These are phyloP conservation scores for Hyaloraphidium curvatum DNA, from an alignment of 192 early-diverging fungal genomes.

Conservation along the genomic window DNA sequence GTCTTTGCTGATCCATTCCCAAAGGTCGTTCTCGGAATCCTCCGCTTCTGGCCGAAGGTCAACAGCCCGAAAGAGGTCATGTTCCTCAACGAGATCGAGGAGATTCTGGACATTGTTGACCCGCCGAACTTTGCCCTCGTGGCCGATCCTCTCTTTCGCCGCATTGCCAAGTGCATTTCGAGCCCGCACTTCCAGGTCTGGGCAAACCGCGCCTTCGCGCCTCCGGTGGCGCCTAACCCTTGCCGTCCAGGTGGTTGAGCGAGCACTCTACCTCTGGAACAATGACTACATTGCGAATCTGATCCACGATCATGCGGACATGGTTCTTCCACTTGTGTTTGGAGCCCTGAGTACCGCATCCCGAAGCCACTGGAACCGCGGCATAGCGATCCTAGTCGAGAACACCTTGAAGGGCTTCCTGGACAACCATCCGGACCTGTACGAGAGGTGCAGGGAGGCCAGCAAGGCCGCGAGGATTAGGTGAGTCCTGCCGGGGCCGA, in stretches of 20 bases:
- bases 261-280: slow-evolving; percentile 96
- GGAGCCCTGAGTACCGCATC: slow-evolving; percentile 84
- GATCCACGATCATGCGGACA: slow-evolving; percentile 78
- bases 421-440: too few relatives aligned
- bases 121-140: slow-evolving; percentile 77
- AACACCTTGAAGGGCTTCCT: too few relatives aligned
- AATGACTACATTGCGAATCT: slow-evolving; percentile 95
- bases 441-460: too few relatives aligned
- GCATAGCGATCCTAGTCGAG: too few relatives aligned
- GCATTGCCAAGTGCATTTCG: slow-evolving; percentile 80
- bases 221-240: not conserved
- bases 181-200: slow-evolving; percentile 91
- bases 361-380: slow-evolving; percentile 95
- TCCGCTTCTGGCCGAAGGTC: slow-evolving; percentile 97
- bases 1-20: not conserved
- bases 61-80: slow-evolving; percentile 99
- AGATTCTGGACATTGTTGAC: slow-evolving; percentile 90
- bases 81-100: slow-evolving; percentile 97
- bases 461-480: too few relatives aligned
- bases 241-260: slow-evolving; percentile 66
- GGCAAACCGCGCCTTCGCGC: not conserved
- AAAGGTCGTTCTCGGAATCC: slow-evolving; percentile 63
- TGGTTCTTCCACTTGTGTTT: slow-evolving; percentile 91
- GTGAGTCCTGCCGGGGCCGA: too few relatives aligned
- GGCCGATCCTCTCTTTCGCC: slow-evolving; percentile 78